These are phyloP conservation scores for Ustilago tritici DNA, from an alignment of 1,284 basidiomycete genomes.

Conservation along the genomic window DNA sequence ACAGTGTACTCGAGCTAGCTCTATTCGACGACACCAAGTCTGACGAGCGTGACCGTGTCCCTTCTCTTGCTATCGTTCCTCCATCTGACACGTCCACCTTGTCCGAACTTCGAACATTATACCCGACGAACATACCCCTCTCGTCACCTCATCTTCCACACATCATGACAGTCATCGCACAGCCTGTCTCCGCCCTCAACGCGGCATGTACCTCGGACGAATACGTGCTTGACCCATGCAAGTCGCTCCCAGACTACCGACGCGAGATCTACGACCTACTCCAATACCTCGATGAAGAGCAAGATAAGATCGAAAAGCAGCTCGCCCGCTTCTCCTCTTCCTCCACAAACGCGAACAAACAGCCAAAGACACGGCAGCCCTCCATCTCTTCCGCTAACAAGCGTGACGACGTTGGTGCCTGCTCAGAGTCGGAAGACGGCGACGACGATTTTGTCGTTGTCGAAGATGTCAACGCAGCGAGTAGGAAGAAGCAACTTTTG, in stretches of 20 bases:
- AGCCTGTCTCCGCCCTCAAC: conserved; percentile 2
- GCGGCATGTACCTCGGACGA: conserved; percentile 17
- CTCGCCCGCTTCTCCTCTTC: conserved; percentile 25
- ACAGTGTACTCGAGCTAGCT: too few species aligned
- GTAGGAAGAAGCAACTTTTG: conserved; percentile 36
- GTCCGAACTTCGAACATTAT: neutral
- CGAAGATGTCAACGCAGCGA: conserved; percentile 36
- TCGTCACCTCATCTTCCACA: neutral
- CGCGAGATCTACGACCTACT: conserved; percentile 50
- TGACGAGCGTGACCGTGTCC: neutral
- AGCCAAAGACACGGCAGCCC: conserved; percentile 7
- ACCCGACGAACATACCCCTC: conserved; percentile 9
- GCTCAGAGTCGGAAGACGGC: conserved; percentile 33
- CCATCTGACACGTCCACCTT: neutral
- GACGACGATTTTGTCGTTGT: conserved; percentile 48
- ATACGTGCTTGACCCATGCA: conserved; percentile 39
- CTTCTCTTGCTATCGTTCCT: neutral
- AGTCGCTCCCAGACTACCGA: conserved; percentile 46
- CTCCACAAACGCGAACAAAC: neutral
- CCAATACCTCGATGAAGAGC: conserved; percentile 49
- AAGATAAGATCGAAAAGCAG: conserved; percentile 46
- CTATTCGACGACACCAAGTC: neutral
- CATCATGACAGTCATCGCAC: conserved; percentile 22
- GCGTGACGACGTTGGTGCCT: conserved; percentile 15
- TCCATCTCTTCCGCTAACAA: conserved; percentile 9